Conservation (phyloP, 2,329 filamentous ascomycete species). For the Fusarium sp. region DNA sequence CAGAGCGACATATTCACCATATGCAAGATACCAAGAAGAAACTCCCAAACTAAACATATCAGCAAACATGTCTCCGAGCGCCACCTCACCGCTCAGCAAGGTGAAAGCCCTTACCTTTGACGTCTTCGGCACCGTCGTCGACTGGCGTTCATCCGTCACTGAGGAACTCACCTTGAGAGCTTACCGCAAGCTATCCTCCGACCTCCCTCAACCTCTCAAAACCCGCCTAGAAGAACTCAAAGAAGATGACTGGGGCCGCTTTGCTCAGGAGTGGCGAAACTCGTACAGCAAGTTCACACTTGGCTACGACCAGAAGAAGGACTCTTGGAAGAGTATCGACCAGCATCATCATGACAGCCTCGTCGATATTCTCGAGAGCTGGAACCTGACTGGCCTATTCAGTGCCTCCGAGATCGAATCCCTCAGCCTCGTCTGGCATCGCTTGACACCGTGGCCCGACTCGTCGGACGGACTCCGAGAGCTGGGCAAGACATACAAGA, state of each 20-base stretch:
- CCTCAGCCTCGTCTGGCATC: conserved; percentile 78
- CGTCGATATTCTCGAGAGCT: conserved; percentile 63
- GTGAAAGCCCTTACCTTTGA: conserved; percentile 76
- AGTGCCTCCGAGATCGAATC: conserved; percentile 69
- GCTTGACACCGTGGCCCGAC: conserved; percentile 76
- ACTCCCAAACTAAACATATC: not conserved
- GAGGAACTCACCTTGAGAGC: conserved; percentile 65
- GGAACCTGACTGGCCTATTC: conserved; percentile 69
- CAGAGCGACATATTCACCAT: not conserved
- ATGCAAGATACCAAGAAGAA: not conserved
- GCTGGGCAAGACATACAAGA: conserved; percentile 63
- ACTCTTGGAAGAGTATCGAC: conserved; percentile 76
- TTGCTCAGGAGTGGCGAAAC: conserved; percentile 77
- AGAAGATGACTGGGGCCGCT: conserved; percentile 67
- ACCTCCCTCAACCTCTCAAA: conserved; percentile 59
- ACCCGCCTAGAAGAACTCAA: conserved; percentile 62
- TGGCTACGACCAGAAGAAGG: conserved; percentile 58
- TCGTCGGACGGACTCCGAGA: conserved; percentile 63
- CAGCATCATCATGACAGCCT: conserved; percentile 76
- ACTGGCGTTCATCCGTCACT: conserved; percentile 78
- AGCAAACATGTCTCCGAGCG: conserved; percentile 39
- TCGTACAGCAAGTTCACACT: conserved; percentile 71
- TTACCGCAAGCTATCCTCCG: conserved; percentile 58
- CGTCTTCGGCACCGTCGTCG: conserved; percentile 82
- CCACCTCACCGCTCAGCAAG: conserved; percentile 40